Base-by-base conservation (phyloP, 106 monocot species). In the Xerophyta viscosa region DNA sequence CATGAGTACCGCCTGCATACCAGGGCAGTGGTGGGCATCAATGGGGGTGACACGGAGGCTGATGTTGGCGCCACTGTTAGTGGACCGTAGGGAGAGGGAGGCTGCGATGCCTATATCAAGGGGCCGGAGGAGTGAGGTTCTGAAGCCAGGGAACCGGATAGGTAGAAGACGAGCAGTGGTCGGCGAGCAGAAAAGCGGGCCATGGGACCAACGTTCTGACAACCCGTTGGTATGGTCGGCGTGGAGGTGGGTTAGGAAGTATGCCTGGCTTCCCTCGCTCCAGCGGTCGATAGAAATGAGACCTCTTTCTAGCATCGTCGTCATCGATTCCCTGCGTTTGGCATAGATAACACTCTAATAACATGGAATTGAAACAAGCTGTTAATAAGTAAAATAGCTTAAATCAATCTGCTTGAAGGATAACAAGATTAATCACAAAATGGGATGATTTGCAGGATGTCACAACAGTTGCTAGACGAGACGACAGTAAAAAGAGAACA, bases 201-300 rank as follows among this genome's bases (percentile, higher is more conserved):
- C 91, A 22, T 56, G 72, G 5, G 53, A 14, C 91, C 91, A 92
- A 1, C 44, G 28, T 24, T 72, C 26, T 50, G 86, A 76, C 61
- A 92, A 82, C 21, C 82, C 86, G 15, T 18, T 54, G 23, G 79
- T 92, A 67, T 92, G 86, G 53, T 92, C 91, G 42, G 82, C 66
- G 62, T 92, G 91, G 66, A 92, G 86, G 66, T 86, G 91, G 13
- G 86, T 86, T 25, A 92, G 81, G 73, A 86, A 92, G 78, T 86
- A 92, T 20, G 76, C 91, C 53, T 82, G 75, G 82, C 78, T 82
- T 4, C 36, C 60, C 31, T 73, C 78, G n/a, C 37, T 49, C 78
- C 85, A 91, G 48, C 78, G 60, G 44, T 91, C 91, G 41, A 91
- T 62, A 45, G 91, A 58, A 42, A 91, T 70, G 75, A 85, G 41